Evolutionary conservation across 1,284 basidiomycete species (phyloP).

Genomic region (Ganoderma sinense): DNA sequence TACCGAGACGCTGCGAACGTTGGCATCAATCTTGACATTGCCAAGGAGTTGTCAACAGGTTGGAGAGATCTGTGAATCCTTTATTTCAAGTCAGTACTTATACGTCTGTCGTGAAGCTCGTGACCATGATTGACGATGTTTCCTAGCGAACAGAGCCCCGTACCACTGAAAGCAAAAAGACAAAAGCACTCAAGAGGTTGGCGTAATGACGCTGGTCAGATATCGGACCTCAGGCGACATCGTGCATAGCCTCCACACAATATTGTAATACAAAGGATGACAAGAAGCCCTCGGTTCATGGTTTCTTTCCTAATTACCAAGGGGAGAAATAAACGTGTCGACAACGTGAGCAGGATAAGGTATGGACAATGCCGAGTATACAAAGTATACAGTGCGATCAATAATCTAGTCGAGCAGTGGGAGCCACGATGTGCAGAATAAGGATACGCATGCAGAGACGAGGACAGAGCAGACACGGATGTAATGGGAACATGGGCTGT

Average conservation of each 20-base stretch:
- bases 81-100: too few species aligned
- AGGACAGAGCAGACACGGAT: background rate
- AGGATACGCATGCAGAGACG: slow-evolving; percentile 7
- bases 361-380: slow-evolving; percentile 3
- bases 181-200: too few species aligned
- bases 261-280: background rate
- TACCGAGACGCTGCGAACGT: too few species aligned
- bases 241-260: background rate
- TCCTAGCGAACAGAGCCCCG: too few species aligned
- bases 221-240: background rate
- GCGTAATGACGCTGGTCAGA: too few species aligned
- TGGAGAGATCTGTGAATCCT: too few species aligned
- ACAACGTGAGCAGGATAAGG: slow-evolving; percentile 1
- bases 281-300: background rate
- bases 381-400: slow-evolving; percentile 7
- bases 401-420: background rate
- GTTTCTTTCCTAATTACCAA: background rate
- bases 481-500: background rate
- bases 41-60: too few species aligned
- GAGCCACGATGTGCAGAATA: background rate
- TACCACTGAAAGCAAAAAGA: too few species aligned
- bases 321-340: background rate
- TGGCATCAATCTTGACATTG: too few species aligned
- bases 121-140: too few species aligned
- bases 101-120: too few species aligned